Percentiles rank a stretch among this genome's conserved stretches.
phyloP scores from a whole-genome alignment of 495 filamentous ascomycete genomes.

The Penicillium daleae region DNA sequence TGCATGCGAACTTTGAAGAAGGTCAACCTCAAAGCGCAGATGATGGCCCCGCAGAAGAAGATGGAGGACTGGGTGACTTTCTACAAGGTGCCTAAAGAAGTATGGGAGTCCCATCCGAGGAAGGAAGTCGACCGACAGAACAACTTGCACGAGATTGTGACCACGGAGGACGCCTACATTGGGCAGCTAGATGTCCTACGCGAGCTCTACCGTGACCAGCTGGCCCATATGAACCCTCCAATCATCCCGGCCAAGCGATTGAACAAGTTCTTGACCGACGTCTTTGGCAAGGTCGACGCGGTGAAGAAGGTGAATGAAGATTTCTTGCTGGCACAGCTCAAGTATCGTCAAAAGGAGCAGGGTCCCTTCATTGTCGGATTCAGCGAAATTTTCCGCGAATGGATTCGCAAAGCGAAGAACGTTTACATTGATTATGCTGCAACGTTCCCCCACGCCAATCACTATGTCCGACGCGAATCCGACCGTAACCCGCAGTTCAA shows the following conservation, averaged over 20 bases:
- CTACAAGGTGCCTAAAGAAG: slow-evolving; percentile 81
- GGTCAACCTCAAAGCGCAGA: slow-evolving; percentile 76
- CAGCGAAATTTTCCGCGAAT: slow-evolving; percentile 97
- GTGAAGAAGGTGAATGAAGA: slow-evolving; percentile 94
- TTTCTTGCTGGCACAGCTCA: slow-evolving; percentile 90
- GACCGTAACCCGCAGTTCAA: slow-evolving; percentile 85
- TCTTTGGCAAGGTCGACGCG: slow-evolving; percentile 88
- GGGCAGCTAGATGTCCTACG: slow-evolving; percentile 82
- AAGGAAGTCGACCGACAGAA: slow-evolving; percentile 96
- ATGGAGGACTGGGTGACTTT: slow-evolving; percentile 88
- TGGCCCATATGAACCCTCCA: slow-evolving; percentile 72
- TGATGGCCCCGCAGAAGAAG: slow-evolving; percentile 68
- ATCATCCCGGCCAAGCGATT: slow-evolving; percentile 78
- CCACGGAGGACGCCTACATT: slow-evolving; percentile 89
- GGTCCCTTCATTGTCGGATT: slow-evolving; percentile 93
- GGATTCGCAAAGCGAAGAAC: slow-evolving; percentile 90
- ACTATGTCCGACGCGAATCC: slow-evolving; percentile 81
- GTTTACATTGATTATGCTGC: slow-evolving; percentile 93
- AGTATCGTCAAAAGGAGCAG: slow-evolving; percentile 96
- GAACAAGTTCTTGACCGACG: slow-evolving; percentile 75
- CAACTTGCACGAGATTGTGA: slow-evolving; percentile 93
- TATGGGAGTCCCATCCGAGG: slow-evolving; percentile 66
- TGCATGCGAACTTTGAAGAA: slow-evolving; percentile 95
- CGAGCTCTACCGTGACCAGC: slow-evolving; percentile 81
- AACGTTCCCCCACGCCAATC: slow-evolving; percentile 81